Base-by-base conservation (phyloP, 352 stramenopile genomes). In the Globisporangium abappressorium region DNA sequence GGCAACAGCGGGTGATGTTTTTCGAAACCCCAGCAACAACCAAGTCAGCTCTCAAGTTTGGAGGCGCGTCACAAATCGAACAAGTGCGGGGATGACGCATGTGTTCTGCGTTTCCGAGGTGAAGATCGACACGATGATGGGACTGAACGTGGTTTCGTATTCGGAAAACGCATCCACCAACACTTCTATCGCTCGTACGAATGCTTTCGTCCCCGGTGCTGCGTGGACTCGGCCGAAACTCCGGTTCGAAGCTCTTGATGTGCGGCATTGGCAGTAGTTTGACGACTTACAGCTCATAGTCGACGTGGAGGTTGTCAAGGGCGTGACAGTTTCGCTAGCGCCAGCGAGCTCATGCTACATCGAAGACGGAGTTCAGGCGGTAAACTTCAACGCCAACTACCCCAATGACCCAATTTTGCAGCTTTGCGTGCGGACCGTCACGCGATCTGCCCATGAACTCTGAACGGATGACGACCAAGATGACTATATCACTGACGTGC, bases 271-370 rank as follows among this genome's bases (percentile, higher is more conserved):
- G 15, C 54, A 60, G 28, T 15, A 60, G 5, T 60, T 60, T 43
- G 26, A 20, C 14, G 54, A 60, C n/a, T 41, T 60, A 14, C 18
- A 28, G 26, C 54, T 60, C 14, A 22, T 43, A n/a, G 34, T 34
- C 24, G 54, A 60, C 26, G 26, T 60, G 26, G 54, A 43, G 15
- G 22, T 43, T 20, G 34, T 41, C 14, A 8, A 36, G 18, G 20
- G 26, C 3, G 26, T 28, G 22, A n/a, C 28, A 41, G n/a, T n/a
- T 22, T 41, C 14, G 26, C 6, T 28, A 43, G 30, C 47, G 20
- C 47, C 47, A 55, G n/a, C 47, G 9, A 55, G 8, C 33, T 60
- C 54, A 24, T 60, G 54, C 54, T 60, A 41, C 33, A 43, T 60
- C 54, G 26, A 60, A 14, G 26, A 24, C 28, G 54, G 28, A 41